Base-by-base conservation (phyloP, 441 rosid genomes). In the Brassica balearica region DNA sequence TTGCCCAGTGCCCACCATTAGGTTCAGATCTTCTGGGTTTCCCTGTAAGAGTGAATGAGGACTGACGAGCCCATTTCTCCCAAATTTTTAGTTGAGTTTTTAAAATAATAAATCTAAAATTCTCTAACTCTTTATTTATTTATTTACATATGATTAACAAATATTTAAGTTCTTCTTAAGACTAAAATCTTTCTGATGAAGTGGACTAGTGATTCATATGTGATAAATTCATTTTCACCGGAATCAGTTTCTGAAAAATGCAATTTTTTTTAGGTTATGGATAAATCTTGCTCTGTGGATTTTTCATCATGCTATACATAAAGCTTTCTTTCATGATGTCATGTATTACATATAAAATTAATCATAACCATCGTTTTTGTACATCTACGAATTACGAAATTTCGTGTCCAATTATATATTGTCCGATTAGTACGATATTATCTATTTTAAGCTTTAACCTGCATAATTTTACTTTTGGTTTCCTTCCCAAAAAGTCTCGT, bases 11-110 rank as follows among this genome's bases (percentile, higher is more conserved):
- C 79, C 82, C 82, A 79, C 82, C 82, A 56, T 29, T 69, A 64
- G 63, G 70, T 64, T 79, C 75, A 79, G 19, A 79, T 74, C 63
- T 64, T 85, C 86, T 91, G 87, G 85, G 79, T 74, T 65, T 43
- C 43, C 1, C 20, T 17, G 74, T 73, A 60, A 23, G 15, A 36
- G 68, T 65, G 72, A 58, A 20, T 36, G 43, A 36, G 43, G 43
- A 36, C 43, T 36, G 72, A 46, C 64, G 77, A 51, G 74, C 74
- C 74, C 74, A 72, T 78, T 67, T 51, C 36, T 29, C 63, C 48
- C 23, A 64, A 65, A 2, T 3, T 48, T 55, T 22, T 9, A 4
- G 6, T 41, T 38, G 8, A 2, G 8, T 53, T 48, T 11, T 25
- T 12, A 10, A 22, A 48, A 51, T 63, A 36, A 53, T 46, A 20